These are phyloP conservation scores for Xylaria longipes DNA, from an alignment of 495 filamentous ascomycete genomes.

Conservation along the genomic window DNA sequence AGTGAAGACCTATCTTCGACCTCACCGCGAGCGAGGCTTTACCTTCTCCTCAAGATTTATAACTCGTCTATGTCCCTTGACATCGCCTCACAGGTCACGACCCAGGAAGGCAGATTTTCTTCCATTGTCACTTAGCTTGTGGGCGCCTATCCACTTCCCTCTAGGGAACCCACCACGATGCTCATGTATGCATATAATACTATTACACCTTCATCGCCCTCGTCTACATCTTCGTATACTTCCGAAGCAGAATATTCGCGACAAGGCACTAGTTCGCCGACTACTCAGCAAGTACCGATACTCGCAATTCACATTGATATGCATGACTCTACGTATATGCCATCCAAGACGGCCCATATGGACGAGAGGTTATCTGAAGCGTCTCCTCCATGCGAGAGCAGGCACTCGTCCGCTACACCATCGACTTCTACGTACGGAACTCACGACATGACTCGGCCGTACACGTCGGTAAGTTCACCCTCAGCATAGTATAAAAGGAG, in stretches of 20 bases:
- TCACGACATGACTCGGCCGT: slow-evolving; percentile 38
- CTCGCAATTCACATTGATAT: slow-evolving; percentile 29
- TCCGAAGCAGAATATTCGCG: slow-evolving; percentile 22
- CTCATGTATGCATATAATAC: slow-evolving; percentile 35
- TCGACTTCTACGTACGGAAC: slow-evolving; percentile 32
- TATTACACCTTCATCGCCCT: slow-evolving; percentile 28
- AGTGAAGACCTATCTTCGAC: slow-evolving; percentile 4
- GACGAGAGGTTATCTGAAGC: slow-evolving; percentile 36
- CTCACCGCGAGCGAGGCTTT: slow-evolving; percentile 35
- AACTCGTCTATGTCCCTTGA: slow-evolving; percentile 35
- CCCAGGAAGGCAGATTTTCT: slow-evolving; percentile 40
- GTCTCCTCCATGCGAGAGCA: slow-evolving; percentile 32
- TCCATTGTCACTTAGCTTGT: slow-evolving; percentile 23
- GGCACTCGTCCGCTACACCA: slow-evolving; percentile 32
- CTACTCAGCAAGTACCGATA: slow-evolving; percentile 9
- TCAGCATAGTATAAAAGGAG: neutral
- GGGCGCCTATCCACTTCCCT: slow-evolving; percentile 15
- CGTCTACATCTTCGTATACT: slow-evolving; percentile 26
- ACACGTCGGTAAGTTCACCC: slow-evolving; percentile 35
- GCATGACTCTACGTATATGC: slow-evolving; percentile 35
- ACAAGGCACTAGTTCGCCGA: slow-evolving; percentile 23
- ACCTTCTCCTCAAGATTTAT: slow-evolving; percentile 32
- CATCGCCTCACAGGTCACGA: slow-evolving; percentile 31
- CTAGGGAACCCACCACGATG: slow-evolving; percentile 14
- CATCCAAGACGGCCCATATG: slow-evolving; percentile 33